A percentile compares a stretch with the other conserved stretches of the same genome.
These are phyloP conservation scores for Tephrocybe rancida DNA, from an alignment of 768 basidiomycete species.

Conservation along the genomic window DNA sequence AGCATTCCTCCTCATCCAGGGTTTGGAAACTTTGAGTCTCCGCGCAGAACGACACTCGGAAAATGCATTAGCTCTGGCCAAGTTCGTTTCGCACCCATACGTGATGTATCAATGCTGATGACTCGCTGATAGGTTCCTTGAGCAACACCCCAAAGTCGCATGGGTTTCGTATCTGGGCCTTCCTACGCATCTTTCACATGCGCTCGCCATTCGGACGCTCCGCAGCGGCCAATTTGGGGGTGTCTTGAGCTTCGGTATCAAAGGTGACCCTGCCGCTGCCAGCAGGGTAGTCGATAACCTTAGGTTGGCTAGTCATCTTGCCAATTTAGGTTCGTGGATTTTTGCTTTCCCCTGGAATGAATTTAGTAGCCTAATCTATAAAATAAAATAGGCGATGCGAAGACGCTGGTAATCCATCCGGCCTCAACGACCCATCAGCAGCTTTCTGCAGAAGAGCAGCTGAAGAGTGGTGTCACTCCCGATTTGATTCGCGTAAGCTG, in stretches of 20 bases:
- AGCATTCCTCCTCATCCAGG: constrained; percentile 77
- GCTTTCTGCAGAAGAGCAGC: constrained; percentile 60
- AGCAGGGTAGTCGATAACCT: constrained; percentile 70
- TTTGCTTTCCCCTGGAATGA: background rate
- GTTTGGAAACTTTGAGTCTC: constrained; percentile 24
- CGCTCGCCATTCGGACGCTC: constrained; percentile 56
- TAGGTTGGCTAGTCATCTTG: constrained; percentile 70
- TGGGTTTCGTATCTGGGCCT: constrained; percentile 86
- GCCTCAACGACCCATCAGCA: constrained; percentile 81
- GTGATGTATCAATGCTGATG: background rate
- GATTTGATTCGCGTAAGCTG: constrained; percentile 69
- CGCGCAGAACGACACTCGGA: background rate
- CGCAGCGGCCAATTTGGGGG: constrained; percentile 64
- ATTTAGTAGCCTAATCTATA: no score
- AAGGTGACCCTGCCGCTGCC: constrained; percentile 52
- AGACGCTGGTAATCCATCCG: constrained; percentile 73
- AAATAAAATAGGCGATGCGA: constrained; percentile 53
- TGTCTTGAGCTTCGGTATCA: constrained; percentile 77
- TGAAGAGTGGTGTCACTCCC: constrained; percentile 65
- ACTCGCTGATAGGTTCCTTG: constrained; percentile 31
- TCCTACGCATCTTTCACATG: constrained; percentile 58
- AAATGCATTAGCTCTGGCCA: background rate
- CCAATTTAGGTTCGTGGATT: constrained; percentile 48
- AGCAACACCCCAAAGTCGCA: constrained; percentile 61
- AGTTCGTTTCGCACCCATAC: background rate